Base-by-base conservation (phyloP, 2,329 filamentous ascomycete genomes). In the Fusarium denticulatum region DNA sequence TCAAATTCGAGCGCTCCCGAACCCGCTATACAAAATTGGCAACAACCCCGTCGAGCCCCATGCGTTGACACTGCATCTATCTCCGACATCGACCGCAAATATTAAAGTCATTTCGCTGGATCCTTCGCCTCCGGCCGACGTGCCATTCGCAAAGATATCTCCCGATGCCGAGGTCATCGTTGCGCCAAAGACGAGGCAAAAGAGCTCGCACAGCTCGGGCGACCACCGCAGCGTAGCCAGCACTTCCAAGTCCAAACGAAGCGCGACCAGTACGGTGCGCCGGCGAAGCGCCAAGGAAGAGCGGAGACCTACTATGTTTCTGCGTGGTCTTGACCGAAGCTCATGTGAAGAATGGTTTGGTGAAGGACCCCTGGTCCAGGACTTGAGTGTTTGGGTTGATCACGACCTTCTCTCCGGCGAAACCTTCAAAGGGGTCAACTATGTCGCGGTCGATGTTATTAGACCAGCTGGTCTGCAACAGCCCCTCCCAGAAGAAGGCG, bases 81-180 rank as follows among this genome's bases (percentile, higher is more conserved):
- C 96, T 16, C 96, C 95, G 5, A 98, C 96, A 0, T 97, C 96
- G 7, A 97, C 96, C 5, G 97, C 96, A 15, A 98, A 95, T 79
- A 95, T 99, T 71, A 91, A 91, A 63, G 89, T 98, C 14, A 90
- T 94, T 12, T 95, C 94, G 4, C 86, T 99, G n/a, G 90, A 92
- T 4, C 96, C 96, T 3, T 86, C 90, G 2, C 90, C 91, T 8
- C 82, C 93, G 4, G 85, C 89, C 6, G 89, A 91, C 55, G 88
- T 90, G 4, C 88, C 94, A 0, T 99, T 99, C 80, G 94, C 94
- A 32, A 98, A 98, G 82, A 94, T 99, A 57, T 93, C 94, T 0
- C 93, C 95, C 1, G 95, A 98, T 80, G 96, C 96, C 28, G 96
- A 99, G 83, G 95, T 99, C 56, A 97, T 98, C 73, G 96, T 99